Evolutionary conservation across 2,329 filamentous ascomycete species (phyloP), one percentile per base, ranked within the genome.

Genomic region (Pyrenophora graminea): DNA sequence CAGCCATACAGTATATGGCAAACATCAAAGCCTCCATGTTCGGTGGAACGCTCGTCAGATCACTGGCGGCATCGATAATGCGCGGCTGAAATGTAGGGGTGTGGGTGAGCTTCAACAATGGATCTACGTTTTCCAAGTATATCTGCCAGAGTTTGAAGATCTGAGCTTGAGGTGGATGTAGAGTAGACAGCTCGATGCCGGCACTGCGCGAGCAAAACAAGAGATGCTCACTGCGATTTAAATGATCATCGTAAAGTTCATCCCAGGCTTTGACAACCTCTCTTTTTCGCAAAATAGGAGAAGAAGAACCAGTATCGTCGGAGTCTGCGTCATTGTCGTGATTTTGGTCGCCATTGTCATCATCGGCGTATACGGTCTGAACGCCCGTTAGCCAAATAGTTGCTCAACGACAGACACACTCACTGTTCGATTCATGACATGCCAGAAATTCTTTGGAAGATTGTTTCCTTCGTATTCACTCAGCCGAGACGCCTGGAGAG

Each of bases 111-210:
- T 63, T 66, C 10, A 70, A 41, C 3, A 71, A 41, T 7, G 68
- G 67, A 17, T 70, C 62, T n/a, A 70, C 51, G 27, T 68, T 68
- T 8, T 68, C 85, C 6, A 90, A 75, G 61, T 86, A 91, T 4
- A 85, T 77, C 66, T 91, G 86, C 89, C 89, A 93, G 6, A 93
- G 79, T 42, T 82, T 84, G 1, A 82, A 80, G 45, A 89, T 85
- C 51, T 89, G 85, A 0, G 82, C 83, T 1, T 85, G 83, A 0
- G 84, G 66, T 1, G 88, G 88, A 63, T 90, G 87, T 5, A 88
- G 74, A 33, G 79, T 76, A 12, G 80, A 76, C 37, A 90, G 71
- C 55, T 90, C 82, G 17, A 88, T 81, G 53, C 82, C 81, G 18
- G 81, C 61, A 15, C 71, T 69, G 3, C 64, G 72, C 1, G 76